A percentile compares a stretch with the other conserved stretches of the same genome.
Conservation (phyloP, 2,329 filamentous ascomycete genomes). For the Pseudomassariella vexata region DNA sequence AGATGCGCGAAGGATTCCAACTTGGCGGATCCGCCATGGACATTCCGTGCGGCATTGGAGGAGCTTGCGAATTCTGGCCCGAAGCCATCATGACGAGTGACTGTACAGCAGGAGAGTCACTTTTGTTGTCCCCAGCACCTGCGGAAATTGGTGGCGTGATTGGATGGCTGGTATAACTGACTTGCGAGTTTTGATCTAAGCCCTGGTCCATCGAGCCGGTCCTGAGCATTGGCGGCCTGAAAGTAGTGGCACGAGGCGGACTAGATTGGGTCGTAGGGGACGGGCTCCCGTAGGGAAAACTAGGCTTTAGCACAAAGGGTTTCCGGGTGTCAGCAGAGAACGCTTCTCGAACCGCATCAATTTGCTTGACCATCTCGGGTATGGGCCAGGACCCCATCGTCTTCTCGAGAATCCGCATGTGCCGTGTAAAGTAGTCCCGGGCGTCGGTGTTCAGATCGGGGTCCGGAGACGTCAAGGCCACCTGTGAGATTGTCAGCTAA, state of each 20-base stretch:
- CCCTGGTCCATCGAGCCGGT: conserved; percentile 48
- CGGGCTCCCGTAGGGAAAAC: conserved; percentile 82
- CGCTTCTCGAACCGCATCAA: conserved; percentile 81
- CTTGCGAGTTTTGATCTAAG: conserved; percentile 50
- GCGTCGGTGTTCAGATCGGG: conserved; percentile 81
- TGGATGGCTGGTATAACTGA: conserved; percentile 65
- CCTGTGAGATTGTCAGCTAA: conserved; percentile 42
- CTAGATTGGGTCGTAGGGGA: conserved; percentile 58
- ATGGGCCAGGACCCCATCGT: conserved; percentile 81
- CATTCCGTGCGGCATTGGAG: conserved; percentile 48
- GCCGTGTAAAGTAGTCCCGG: conserved; percentile 81
- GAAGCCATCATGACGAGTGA: conserved; percentile 64
- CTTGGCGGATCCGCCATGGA: conserved; percentile 56
- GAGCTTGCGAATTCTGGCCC: conserved; percentile 48
- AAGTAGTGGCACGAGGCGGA: conserved; percentile 51
- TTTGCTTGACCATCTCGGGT: conserved; percentile 83
- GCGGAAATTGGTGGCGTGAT: conserved; percentile 77
- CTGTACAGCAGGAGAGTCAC: conserved; percentile 69
- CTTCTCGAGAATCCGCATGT: conserved; percentile 88
- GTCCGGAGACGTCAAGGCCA: conserved; percentile 89
- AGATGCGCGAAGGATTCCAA: conserved; percentile 85
- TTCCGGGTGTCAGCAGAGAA: conserved; percentile 83
- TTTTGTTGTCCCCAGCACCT: conserved; percentile 66
- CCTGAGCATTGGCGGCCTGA: conserved; percentile 39
- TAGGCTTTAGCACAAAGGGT: conserved; percentile 82